Conservation (phyloP, 1,139 yeast genomes). For the Saccharomyces hybrid region DNA sequence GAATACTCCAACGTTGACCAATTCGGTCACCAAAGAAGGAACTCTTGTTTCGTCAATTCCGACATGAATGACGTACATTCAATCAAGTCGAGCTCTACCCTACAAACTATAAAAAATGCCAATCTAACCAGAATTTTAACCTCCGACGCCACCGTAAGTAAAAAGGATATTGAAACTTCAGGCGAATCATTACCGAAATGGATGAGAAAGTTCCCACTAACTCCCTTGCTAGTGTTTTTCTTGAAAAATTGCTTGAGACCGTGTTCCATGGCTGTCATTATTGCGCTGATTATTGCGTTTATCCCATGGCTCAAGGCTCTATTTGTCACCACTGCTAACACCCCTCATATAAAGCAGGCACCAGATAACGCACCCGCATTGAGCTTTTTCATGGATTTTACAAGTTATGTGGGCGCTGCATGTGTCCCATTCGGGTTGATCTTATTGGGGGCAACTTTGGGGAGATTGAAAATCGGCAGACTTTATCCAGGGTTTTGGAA, state of each 20-base stretch:
- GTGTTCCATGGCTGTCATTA: conserved; percentile 55
- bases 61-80: background rate
- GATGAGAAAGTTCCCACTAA: conserved; percentile 26
- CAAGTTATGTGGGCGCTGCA: conserved; percentile 72
- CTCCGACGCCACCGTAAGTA: conserved; percentile 30
- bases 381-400: conserved; percentile 70
- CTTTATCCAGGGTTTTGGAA: conserved; percentile 67
- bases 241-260: conserved; percentile 64
- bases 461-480: conserved; percentile 53
- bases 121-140: conserved; percentile 29
- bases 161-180: conserved; percentile 28
- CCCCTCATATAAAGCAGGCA: conserved; percentile 48
- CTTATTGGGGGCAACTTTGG: conserved; percentile 74
- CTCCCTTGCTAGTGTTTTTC: conserved; percentile 31
- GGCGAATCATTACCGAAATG: conserved; percentile 25
- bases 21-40: conserved; percentile 22
- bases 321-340: conserved; percentile 43
- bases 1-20: conserved; percentile 50
- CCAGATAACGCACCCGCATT: conserved; percentile 79
- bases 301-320: conserved; percentile 81
- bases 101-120: conserved; percentile 11
- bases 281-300: conserved; percentile 65
- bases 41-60: conserved; percentile 7
- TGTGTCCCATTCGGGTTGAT: conserved; percentile 79
- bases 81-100: background rate